These are phyloP conservation scores for Capsella bursapastoris DNA, from an alignment of 345 rosid species.

Conservation along the genomic window DNA sequence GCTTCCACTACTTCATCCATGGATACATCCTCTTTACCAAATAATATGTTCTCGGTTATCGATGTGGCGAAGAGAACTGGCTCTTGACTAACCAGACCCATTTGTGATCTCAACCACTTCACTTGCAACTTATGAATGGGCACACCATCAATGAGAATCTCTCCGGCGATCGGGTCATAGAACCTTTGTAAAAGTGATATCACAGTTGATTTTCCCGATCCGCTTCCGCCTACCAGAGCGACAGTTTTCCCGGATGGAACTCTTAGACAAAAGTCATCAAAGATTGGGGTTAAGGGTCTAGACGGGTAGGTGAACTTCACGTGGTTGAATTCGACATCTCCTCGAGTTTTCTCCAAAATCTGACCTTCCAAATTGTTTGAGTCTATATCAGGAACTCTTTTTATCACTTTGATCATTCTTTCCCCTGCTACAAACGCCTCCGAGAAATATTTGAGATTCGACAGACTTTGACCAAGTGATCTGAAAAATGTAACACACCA, in stretches of 20 bases:
- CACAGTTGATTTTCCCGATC: slow-evolving; percentile 90
- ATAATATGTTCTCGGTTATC: slow-evolving; percentile 79
- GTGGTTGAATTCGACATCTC: slow-evolving; percentile 80
- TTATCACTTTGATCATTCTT: slow-evolving; percentile 69
- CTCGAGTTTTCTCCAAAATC: slow-evolving; percentile 63
- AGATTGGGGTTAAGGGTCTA: slow-evolving; percentile 70
- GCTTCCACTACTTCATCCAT: slow-evolving; percentile 84
- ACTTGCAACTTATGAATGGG: slow-evolving; percentile 68
- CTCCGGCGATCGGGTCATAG: slow-evolving; percentile 77
- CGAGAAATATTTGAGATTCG: slow-evolving; percentile 72
- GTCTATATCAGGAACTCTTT: slow-evolving; percentile 70
- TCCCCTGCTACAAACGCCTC: slow-evolving; percentile 73
- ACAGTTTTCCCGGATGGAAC: slow-evolving; percentile 89
- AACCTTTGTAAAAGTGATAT: slow-evolving; percentile 81
- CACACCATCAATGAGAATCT: slow-evolving; percentile 85
- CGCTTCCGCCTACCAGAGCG: slow-evolving; percentile 90
- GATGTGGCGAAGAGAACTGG: slow-evolving; percentile 83
- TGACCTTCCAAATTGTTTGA: slow-evolving; percentile 73
- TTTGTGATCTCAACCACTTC: slow-evolving; percentile 80
- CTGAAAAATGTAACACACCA: slow-evolving; percentile 70
- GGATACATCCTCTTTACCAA: slow-evolving; percentile 79
- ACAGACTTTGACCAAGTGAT: slow-evolving; percentile 64
- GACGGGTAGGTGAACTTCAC: slow-evolving; percentile 86
- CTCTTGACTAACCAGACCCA: slow-evolving; percentile 91
- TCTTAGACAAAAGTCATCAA: slow-evolving; percentile 69